A percentile compares a stretch with the other conserved stretches of the same genome.
Conservation (phyloP, 257 asterid genomes). For the Leptodermis oblonga region DNA sequence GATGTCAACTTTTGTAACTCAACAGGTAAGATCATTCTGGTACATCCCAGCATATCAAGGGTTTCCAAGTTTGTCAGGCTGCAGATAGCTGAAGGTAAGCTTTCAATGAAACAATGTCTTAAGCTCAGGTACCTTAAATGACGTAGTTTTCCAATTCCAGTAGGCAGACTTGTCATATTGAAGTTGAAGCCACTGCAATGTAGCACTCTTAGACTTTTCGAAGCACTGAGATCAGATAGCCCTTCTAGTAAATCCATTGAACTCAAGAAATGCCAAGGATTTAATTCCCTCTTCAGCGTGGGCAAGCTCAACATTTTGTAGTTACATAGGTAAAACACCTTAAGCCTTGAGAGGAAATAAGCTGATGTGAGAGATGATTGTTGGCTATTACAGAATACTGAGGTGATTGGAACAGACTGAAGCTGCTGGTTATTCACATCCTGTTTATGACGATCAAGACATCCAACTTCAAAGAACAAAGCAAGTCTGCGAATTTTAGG, state of each 20-base stretch:
- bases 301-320: not conserved
- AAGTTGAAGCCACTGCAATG: slow-evolving; percentile 4
- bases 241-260: not conserved
- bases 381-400: not conserved
- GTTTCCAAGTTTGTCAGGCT: slow-evolving; percentile 6
- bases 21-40: not conserved
- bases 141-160: slow-evolving; percentile 1
- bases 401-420: not conserved
- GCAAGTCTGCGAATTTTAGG: slow-evolving; percentile 3
- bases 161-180: not conserved
- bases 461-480: not conserved
- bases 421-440: not conserved
- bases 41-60: not conserved
- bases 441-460: not conserved
- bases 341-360: not conserved
- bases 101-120: not conserved
- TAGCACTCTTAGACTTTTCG: slow-evolving; percentile 3
- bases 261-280: not conserved
- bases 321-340: not conserved
- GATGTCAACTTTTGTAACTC: not conserved
- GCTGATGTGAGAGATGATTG: not conserved
- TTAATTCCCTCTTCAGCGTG: not conserved
- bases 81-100: not conserved
- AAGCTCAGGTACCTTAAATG: slow-evolving; percentile 1
- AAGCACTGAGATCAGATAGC: not conserved